phyloP scores from a whole-genome alignment of 2,329 filamentous ascomycete species.

The Ophiostoma quercus region DNA sequence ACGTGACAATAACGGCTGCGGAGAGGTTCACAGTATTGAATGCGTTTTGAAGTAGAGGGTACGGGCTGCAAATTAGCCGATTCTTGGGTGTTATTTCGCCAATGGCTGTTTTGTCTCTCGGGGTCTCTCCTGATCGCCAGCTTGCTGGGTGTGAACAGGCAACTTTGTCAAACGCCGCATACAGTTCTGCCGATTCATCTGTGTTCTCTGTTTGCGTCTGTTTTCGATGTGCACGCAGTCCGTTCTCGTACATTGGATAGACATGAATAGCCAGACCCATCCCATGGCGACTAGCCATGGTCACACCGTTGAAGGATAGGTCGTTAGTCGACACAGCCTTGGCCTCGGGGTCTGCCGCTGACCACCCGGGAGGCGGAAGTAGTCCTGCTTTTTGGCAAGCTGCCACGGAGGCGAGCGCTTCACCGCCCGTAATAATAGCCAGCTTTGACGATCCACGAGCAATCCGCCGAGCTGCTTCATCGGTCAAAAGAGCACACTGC shows the following conservation, averaged over 20 bases:
- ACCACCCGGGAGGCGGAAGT: slow-evolving; percentile 19
- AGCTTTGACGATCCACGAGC: slow-evolving; percentile 17
- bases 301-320: slow-evolving; percentile 17
- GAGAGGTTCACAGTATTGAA: slow-evolving; percentile 25
- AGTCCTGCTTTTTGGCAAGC: slow-evolving; percentile 20
- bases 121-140: slow-evolving; percentile 23
- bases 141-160: slow-evolving; percentile 21
- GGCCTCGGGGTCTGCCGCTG: slow-evolving; percentile 17
- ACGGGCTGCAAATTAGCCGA: slow-evolving; percentile 25
- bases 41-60: slow-evolving; percentile 23
- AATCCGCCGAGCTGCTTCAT: slow-evolving; percentile 22
- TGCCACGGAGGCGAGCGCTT: slow-evolving; percentile 23
- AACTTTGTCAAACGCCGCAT: slow-evolving; percentile 21
- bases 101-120: slow-evolving; percentile 10
- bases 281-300: slow-evolving; percentile 19
- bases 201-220: slow-evolving; percentile 21
- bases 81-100: slow-evolving; percentile 20
- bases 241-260: slow-evolving; percentile 25
- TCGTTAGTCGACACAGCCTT: slow-evolving; percentile 17
- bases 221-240: slow-evolving; percentile 19
- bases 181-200: slow-evolving; percentile 23
- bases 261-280: slow-evolving; percentile 24
- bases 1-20: slow-evolving; percentile 23
- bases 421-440: slow-evolving; percentile 23
- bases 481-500: slow-evolving; percentile 20